Evolutionary conservation across 2,329 filamentous ascomycete species (phyloP).

Genomic region (Phialophora macrospora): DNA sequence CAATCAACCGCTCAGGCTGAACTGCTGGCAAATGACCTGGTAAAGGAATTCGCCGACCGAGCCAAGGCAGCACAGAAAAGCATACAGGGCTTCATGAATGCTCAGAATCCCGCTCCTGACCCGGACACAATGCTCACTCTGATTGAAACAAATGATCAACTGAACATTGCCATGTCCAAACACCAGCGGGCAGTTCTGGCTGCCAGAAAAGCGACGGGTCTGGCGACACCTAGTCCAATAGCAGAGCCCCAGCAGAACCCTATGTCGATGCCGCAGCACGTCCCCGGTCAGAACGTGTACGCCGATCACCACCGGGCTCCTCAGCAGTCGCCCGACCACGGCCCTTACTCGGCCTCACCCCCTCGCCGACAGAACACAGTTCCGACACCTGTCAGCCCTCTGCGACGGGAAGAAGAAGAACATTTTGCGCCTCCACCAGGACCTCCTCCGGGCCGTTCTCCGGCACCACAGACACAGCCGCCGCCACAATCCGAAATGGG

Average conservation of each 20-base stretch:
- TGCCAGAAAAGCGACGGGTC: conserved; percentile 53
- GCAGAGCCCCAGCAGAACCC: conserved; percentile 18
- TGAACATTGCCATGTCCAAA: conserved; percentile 79
- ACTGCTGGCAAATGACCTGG: conserved; percentile 80
- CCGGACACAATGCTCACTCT: conserved; percentile 92
- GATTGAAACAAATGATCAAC: conserved; percentile 91
- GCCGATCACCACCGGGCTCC: conserved; percentile 5
- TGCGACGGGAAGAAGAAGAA: conserved; percentile 21
- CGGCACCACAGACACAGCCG: conserved; percentile 8
- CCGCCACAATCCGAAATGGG: conserved; percentile 18
- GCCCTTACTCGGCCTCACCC: conserved; percentile 28
- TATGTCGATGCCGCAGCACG: conserved; percentile 26
- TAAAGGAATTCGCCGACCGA: conserved; percentile 88
- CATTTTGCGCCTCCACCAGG: conserved; percentile 33
- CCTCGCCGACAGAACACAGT: conserved; percentile 26
- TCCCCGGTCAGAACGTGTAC: conserved; percentile 35
- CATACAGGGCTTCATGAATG: conserved; percentile 83
- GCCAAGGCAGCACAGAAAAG: conserved; percentile 80
- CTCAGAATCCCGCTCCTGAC: conserved; percentile 78
- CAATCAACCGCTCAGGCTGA: conserved; percentile 80
- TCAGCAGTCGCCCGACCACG: conserved; percentile 3
- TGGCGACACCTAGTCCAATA: conserved; percentile 30
- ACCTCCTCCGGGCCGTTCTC: conserved; percentile 29
- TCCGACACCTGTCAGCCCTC: conserved; percentile 27
- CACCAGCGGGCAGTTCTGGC: conserved; percentile 78